A percentile compares a stretch with the other conserved stretches of the same genome.
phyloP scores from a whole-genome alignment of 495 filamentous ascomycete genomes.

The Annulohypoxylon maeteangense region DNA sequence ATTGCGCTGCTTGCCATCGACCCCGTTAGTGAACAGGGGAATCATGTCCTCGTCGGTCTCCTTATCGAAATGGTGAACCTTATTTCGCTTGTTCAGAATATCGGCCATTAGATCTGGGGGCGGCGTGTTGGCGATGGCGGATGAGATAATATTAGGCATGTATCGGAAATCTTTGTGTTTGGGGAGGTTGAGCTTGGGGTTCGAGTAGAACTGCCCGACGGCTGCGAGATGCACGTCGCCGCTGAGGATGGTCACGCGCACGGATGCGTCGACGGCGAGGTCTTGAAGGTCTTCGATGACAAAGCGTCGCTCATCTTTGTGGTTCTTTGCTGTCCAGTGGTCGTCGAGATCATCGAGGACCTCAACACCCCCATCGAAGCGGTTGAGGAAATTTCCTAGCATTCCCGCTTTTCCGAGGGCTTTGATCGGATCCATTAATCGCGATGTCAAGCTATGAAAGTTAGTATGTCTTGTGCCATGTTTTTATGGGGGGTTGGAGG shows the following conservation, averaged over 20 bases:
- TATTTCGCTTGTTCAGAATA: constrained; percentile 92
- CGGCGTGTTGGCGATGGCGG: constrained; percentile 86
- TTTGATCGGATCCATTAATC: constrained; percentile 85
- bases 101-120: constrained; percentile 91
- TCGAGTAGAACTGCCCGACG: constrained; percentile 93
- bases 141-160: constrained; percentile 89
- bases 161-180: constrained; percentile 93
- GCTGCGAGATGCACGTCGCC: constrained; percentile 95
- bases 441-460: constrained; percentile 76
- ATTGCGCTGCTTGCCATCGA: constrained; percentile 87
- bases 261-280: constrained; percentile 86
- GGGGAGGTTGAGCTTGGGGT: constrained; percentile 76
- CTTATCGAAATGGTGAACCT: constrained; percentile 85
- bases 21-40: constrained; percentile 87
- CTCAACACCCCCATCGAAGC: constrained; percentile 91
- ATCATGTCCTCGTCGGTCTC: constrained; percentile 96
- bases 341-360: constrained; percentile 93
- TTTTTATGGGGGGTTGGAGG: neutral
- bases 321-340: constrained; percentile 96
- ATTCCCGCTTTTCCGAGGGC: constrained; percentile 84
- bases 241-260: constrained; percentile 88
- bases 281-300: constrained; percentile 91
- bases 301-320: constrained; percentile 87
- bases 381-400: constrained; percentile 83
- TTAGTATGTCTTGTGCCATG: constrained; percentile 17